A percentile compares a stretch with the other conserved stretches of the same genome.
phyloP scores from a whole-genome alignment of 2,329 filamentous ascomycete species.

The Cercospora beticola region DNA sequence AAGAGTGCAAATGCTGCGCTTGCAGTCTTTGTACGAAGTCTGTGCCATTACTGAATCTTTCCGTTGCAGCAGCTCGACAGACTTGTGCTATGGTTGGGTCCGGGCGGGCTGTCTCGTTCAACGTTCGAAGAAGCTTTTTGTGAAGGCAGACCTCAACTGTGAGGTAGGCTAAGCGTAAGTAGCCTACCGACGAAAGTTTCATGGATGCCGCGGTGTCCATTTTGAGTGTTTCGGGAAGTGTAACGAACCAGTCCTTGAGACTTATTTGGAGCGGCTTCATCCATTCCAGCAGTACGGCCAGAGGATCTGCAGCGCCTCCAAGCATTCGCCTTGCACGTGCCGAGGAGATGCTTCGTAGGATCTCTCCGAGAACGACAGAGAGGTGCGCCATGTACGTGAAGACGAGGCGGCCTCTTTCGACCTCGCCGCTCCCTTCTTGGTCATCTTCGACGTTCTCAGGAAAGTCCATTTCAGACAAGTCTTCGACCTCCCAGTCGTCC shows the following conservation, averaged over 20 bases:
- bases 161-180: slow-evolving; percentile 49
- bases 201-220: slow-evolving; percentile 32
- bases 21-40: slow-evolving; percentile 47
- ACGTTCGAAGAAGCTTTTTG: slow-evolving; percentile 43
- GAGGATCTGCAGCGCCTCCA: slow-evolving; percentile 19
- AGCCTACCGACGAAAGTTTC: slow-evolving; percentile 40
- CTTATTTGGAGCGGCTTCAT: slow-evolving; percentile 32
- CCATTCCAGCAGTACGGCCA: slow-evolving; percentile 24
- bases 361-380: slow-evolving; percentile 28
- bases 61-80: slow-evolving; percentile 46
- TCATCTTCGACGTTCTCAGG: slow-evolving; percentile 36
- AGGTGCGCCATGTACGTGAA: slow-evolving; percentile 35
- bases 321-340: slow-evolving; percentile 24
- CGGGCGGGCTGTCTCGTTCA: slow-evolving; percentile 22
- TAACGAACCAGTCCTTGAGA: slow-evolving; percentile 30
- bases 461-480: slow-evolving; percentile 31
- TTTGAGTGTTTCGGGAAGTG: slow-evolving; percentile 29
- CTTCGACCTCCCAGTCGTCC: slow-evolving; percentile 32
- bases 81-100: slow-evolving; percentile 39
- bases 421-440: slow-evolving; percentile 34
- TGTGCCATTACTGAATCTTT: slow-evolving; percentile 46
- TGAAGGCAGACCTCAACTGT: slow-evolving; percentile 49
- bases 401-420: slow-evolving; percentile 31
- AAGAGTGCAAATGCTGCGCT: slow-evolving; percentile 48
- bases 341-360: slow-evolving; percentile 28